Percentiles rank a stretch among this genome's conserved stretches.
phyloP scores from a whole-genome alignment of 495 filamentous ascomycete species.

The Niebla homalea region DNA sequence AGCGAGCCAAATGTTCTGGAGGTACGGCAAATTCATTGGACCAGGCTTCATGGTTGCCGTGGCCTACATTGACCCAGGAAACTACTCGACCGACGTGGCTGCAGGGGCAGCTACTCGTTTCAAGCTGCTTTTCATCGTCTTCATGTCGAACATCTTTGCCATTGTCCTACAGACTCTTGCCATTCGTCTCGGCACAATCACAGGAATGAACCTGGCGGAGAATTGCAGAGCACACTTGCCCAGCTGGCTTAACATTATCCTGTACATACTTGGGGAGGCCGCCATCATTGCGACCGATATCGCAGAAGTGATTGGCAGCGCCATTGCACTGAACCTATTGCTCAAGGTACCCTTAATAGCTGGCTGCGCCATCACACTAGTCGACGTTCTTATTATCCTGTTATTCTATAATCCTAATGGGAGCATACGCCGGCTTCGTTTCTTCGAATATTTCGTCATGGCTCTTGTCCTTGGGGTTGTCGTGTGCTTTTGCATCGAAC shows the following conservation, averaged over 20 bases:
- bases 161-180: conserved; percentile 73
- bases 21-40: conserved; percentile 65
- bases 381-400: conserved; percentile 74
- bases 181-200: conserved; percentile 76
- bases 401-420: conserved; percentile 73
- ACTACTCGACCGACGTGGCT: conserved; percentile 74
- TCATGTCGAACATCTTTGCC: conserved; percentile 74
- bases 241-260: conserved; percentile 56
- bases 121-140: conserved; percentile 63
- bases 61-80: conserved; percentile 71
- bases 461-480: conserved; percentile 70
- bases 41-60: conserved; percentile 78
- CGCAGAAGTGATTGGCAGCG: conserved; percentile 84
- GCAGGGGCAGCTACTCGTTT: conserved; percentile 54
- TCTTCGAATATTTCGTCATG: conserved; percentile 75
- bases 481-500: conserved; percentile 81
- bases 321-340: conserved; percentile 79
- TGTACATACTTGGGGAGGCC: conserved; percentile 64
- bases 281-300: conserved; percentile 86
- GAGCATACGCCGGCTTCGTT: conserved; percentile 55
- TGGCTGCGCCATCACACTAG: conserved; percentile 73
- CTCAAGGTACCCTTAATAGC: conserved; percentile 70
- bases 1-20: conserved; percentile 31
- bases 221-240: conserved; percentile 66
- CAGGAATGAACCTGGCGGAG: conserved; percentile 67